Conservation (phyloP, 1,139 yeast genomes). For the Candida glucosophila region DNA sequence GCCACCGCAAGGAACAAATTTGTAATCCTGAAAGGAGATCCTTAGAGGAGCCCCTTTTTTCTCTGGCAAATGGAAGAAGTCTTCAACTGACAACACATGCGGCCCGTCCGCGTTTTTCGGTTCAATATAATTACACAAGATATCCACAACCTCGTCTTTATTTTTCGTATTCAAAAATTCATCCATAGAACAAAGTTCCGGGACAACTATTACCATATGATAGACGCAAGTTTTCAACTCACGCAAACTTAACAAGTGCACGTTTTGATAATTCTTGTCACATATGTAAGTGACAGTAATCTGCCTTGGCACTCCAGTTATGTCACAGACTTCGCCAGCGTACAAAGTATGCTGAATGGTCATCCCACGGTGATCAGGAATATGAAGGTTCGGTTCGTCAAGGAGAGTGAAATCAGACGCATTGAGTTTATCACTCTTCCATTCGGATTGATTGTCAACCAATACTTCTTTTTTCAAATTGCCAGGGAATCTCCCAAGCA, state of each 20-base stretch:
- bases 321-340: conserved; percentile 66
- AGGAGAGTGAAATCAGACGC: conserved; percentile 13
- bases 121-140: conserved; percentile 33
- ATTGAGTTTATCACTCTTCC: conserved; percentile 7
- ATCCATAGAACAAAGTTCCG: conserved; percentile 47
- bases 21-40: conserved; percentile 19
- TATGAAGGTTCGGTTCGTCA: conserved; percentile 10
- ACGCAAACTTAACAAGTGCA: conserved; percentile 26
- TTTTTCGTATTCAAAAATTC: conserved; percentile 35
- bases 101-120: conserved; percentile 8
- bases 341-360: conserved; percentile 45
- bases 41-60: conserved; percentile 13
- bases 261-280: conserved; percentile 40
- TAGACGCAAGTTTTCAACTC: conserved; percentile 74
- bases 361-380: too few species aligned
- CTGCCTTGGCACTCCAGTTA: conserved; percentile 54
- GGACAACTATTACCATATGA: conserved; percentile 48
- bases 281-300: conserved; percentile 65
- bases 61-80: too few species aligned
- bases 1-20: conserved; percentile 18
- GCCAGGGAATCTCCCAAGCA: conserved; percentile 36
- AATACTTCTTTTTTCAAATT: conserved; percentile 10
- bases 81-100: too few species aligned
- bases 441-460: conserved; percentile 15
- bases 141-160: conserved; percentile 28